phyloP scores from a whole-genome alignment of 2,329 filamentous ascomycete species.

The Fusarium chaquense region DNA sequence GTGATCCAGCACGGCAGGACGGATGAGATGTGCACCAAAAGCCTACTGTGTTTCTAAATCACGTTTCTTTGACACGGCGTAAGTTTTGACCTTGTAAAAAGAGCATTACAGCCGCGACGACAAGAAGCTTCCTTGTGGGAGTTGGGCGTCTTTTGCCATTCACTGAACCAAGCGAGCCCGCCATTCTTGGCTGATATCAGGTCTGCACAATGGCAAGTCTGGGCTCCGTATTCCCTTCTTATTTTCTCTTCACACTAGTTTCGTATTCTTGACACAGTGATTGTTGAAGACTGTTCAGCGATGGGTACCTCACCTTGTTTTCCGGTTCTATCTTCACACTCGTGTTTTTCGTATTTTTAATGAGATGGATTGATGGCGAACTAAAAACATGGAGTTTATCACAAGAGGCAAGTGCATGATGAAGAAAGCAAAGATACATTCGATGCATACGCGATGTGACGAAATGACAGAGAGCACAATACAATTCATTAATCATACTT shows the following conservation, averaged over 20 bases:
- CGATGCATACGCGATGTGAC: slow-evolving; percentile 41
- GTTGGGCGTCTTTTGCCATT: neutral
- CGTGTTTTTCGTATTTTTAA: slow-evolving; percentile 9
- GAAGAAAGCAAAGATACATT: slow-evolving; percentile 18
- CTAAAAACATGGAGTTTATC: neutral
- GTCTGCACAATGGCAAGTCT: slow-evolving; percentile 8
- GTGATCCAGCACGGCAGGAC: slow-evolving; percentile 7
- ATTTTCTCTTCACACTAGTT: slow-evolving; percentile 1
- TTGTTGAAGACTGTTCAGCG: slow-evolving; percentile 25
- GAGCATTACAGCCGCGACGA: slow-evolving; percentile 8
- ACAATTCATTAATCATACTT: slow-evolving; percentile 38
- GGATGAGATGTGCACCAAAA: slow-evolving; percentile 14
- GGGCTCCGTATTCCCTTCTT: slow-evolving; percentile 5
- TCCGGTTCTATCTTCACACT: neutral
- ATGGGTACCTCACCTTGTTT: neutral
- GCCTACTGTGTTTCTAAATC: neutral
- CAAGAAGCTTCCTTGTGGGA: slow-evolving; percentile 6
- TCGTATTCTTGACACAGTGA: slow-evolving; percentile 30
- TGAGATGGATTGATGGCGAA: neutral
- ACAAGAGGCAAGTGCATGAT: slow-evolving; percentile 4
- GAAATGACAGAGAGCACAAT: slow-evolving; percentile 25
- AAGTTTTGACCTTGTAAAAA: slow-evolving; percentile 20
- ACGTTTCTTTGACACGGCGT: slow-evolving; percentile 12
- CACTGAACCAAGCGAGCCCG: slow-evolving; percentile 4
- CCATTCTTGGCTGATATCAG: slow-evolving; percentile 5